A percentile compares a stretch with the other conserved stretches of the same genome.
Evolutionary conservation across 2,329 filamentous ascomycete genomes (phyloP).

Genomic region (Paracoccidioides lutzii): DNA sequence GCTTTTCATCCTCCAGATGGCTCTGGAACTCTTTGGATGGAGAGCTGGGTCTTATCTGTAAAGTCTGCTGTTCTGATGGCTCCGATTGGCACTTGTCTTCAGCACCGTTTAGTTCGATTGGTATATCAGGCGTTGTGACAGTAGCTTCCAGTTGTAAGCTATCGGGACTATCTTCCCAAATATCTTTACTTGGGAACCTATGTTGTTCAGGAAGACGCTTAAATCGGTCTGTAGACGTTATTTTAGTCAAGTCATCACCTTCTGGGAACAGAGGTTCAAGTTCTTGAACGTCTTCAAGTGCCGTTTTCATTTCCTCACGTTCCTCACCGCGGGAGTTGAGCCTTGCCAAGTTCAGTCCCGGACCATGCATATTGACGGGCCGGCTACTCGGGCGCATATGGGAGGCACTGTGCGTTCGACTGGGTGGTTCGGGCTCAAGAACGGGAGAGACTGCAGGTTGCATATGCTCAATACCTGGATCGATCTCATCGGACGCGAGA

Average conservation of each 20-base stretch:
- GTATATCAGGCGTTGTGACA: constrained; percentile 66
- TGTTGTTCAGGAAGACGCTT: constrained; percentile 39
- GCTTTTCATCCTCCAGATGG: constrained; percentile 13
- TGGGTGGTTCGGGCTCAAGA: constrained; percentile 37
- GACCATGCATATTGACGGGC: constrained; percentile 50
- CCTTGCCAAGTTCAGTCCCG: constrained; percentile 39
- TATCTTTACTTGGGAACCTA: constrained; percentile 85
- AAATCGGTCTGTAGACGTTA: constrained; percentile 41
- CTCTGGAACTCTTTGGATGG: constrained; percentile 22
- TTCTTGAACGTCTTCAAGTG: constrained; percentile 77
- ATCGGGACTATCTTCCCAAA: constrained; percentile 92
- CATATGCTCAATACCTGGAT: constrained; percentile 53
- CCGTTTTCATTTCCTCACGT: constrained; percentile 44
- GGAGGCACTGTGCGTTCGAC: constrained; percentile 41
- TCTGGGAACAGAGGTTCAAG: constrained; percentile 90
- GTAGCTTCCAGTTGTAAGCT: constrained; percentile 66
- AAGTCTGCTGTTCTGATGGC: constrained; percentile 37
- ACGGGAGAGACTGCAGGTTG: constrained; percentile 72
- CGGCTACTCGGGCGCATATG: constrained; percentile 53
- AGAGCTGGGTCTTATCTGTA: constrained; percentile 25
- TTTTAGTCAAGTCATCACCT: constrained; percentile 50
- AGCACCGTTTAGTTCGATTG: constrained; percentile 27
- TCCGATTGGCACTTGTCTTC: constrained; percentile 31
- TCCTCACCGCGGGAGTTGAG: constrained; percentile 43
- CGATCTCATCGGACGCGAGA: constrained; percentile 74